Percentiles rank a stretch among this genome's conserved stretches.
Conservation (phyloP, 768 basidiomycete species). For the Serendipita indica region DNA sequence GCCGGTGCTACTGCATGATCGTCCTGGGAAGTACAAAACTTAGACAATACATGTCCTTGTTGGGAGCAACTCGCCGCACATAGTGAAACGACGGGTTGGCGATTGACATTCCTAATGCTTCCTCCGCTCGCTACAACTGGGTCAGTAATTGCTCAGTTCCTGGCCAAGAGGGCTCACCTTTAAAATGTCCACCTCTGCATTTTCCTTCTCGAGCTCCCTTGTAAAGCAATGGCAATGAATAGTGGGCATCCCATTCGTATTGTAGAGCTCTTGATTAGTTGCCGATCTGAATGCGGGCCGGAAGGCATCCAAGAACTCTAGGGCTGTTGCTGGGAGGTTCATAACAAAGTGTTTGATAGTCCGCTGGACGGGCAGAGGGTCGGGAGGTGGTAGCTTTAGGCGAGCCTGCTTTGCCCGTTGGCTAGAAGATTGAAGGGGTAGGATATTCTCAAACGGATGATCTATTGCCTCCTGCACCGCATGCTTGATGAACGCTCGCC, state of each 20-base stretch:
- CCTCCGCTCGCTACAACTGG: constrained; percentile 48
- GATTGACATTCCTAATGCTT: constrained; percentile 42
- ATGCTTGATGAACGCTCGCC: constrained; percentile 64
- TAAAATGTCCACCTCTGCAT: constrained; percentile 63
- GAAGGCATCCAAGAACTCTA: constrained; percentile 81
- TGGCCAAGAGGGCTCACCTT: constrained; percentile 37
- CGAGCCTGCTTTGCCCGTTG: constrained; percentile 26
- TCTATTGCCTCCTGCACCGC: constrained; percentile 39
- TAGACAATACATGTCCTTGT: constrained; percentile 96
- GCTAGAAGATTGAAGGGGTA: constrained; percentile 28
- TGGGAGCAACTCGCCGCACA: constrained; percentile 87
- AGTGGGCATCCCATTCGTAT: constrained; percentile 53
- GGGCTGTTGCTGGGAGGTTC: constrained; percentile 90
- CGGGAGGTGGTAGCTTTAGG: constrained; percentile 10
- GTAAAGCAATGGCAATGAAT: constrained; percentile 97
- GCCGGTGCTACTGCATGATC: constrained; percentile 18
- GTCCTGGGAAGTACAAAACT: constrained; percentile 58
- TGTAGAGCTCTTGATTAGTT: constrained; percentile 34
- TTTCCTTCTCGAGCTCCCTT: constrained; percentile 52
- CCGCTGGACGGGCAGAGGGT: constrained; percentile 26
- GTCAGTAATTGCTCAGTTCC: constrained; percentile 7
- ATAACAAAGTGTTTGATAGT: constrained; percentile 83
- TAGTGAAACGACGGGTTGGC: constrained; percentile 41
- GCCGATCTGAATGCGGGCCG: constrained; percentile 47
- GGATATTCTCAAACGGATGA: constrained; percentile 49